Base-by-base conservation (phyloP, 202 grass and related monocot genomes). In the Sporobolus alterniflorus region DNA sequence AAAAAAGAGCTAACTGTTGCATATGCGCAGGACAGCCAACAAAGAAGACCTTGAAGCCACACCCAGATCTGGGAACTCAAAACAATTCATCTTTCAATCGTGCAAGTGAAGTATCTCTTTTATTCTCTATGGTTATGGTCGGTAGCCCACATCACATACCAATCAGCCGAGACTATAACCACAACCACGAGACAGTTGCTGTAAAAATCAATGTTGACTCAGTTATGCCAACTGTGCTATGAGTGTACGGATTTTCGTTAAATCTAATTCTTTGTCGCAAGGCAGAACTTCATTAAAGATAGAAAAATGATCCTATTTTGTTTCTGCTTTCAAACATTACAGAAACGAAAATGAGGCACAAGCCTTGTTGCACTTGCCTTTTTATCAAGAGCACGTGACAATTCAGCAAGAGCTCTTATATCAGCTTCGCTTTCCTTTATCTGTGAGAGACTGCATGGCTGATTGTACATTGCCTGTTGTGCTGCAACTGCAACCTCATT, bases 341-440 rank as follows among this genome's bases (percentile, higher is more conserved):
- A 82, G 50, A 55, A 31, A 71, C 28, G 20, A 79, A 71, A 74
- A 65, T 25, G 72, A 68, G 43, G 66, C 9, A 40, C 24, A 67
- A 70, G 40, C 34, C 50, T 74, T 85, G 67, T 51, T 67, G 28
- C 31, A 85, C 68, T 85, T 88, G 78, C 93, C 93, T 95, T 95
- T 87, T 99, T 99, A 89, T 99, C 93, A 74, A 99, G 91, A 79
- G 91, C 91, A 74, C 91, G 93, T 69, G 97, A 99, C 46, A 99
- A 81, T 61, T 99, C 97, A 82, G 93, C 91, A 89, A 99, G 97
- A 57, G 93, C 97, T 87, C 86, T 92, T 87, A 99, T 92, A 85
- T 99, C 97, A 71, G 97, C 97, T 83, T 99, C 97, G 79, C 91
- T 94, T 89, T 99, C 97, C 77, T 99, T 93, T 89, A 99, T 91